Evolutionary conservation across 768 basidiomycete species (phyloP), one percentile per base, ranked within the genome.

Genomic region (Mycena galopus): DNA sequence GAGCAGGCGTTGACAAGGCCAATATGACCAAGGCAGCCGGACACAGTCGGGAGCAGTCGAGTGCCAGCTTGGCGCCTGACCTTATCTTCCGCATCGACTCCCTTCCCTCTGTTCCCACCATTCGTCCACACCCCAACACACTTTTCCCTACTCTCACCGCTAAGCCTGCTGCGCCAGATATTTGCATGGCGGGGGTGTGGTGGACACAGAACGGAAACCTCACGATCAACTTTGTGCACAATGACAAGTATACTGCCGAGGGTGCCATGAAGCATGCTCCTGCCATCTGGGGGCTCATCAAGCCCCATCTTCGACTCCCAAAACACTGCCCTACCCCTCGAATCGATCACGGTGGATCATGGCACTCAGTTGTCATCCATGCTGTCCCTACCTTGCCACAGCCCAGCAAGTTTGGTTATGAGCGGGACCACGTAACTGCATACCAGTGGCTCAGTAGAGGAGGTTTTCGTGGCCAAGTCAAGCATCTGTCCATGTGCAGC

Each of bases 171-270:
- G 6, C 51, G 16, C 23, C 37, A 4, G n/a, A 30, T 7, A 4
- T 62, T 3, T 23, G 27, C 19, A 12, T 63, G 9, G 33, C 19
- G 16, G 50, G 62, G 21, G 30, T 63, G 8, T 30, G 62, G 8
- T 63, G 62, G 62, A 63, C 62, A 12, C 44, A 51, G 23, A 35
- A 35, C 29, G 62, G 62, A 35, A 63, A 63, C 33, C 30, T 63
- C 19, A 30, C 62, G 4, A 23, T 63, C 14, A 30, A 63, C 30
- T 51, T 63, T 14, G 23, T n/a, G 5, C 8, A 12, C 27, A 27
- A 32, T 10, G 39, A 17, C 42, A 42, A 27, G 9, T 23, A 23
- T n/a, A 30, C 7, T 2, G 17, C 62, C 2, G 47, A 30, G 1
- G 4, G 5, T 0, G 44, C 27, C 12, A n/a, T 23, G 29, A 47